Evolutionary conservation across 306 rosid genomes (phyloP).

Genomic region (Rosa lucieae): DNA sequence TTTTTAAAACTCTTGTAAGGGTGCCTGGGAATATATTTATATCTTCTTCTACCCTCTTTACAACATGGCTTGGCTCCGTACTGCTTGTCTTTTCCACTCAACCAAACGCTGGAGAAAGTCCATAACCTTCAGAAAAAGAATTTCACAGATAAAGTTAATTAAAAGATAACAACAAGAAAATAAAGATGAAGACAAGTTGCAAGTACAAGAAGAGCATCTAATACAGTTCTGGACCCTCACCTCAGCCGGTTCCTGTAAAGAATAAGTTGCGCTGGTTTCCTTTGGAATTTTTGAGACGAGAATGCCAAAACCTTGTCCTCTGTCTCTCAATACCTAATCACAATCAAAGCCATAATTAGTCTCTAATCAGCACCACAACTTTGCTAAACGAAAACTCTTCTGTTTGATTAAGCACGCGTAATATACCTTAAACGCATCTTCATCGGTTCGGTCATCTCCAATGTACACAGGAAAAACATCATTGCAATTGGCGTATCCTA

Average conservation of each 20-base stretch:
- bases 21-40: constrained; percentile 25
- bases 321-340: constrained; percentile 66
- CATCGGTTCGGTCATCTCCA: constrained; percentile 95
- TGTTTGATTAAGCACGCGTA: constrained; percentile 9
- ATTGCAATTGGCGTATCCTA: constrained; percentile 76
- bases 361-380: neutral
- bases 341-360: neutral
- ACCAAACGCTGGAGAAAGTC: constrained; percentile 72
- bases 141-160: neutral
- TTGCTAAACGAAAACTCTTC: neutral
- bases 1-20: constrained; percentile 26
- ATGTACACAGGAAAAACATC: constrained; percentile 89
- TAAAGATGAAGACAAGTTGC: constrained; percentile 4
- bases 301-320: constrained; percentile 95
- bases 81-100: constrained; percentile 51
- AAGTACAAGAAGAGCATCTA: constrained; percentile 16
- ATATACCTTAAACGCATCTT: constrained; percentile 97
- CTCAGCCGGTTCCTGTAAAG: constrained; percentile 90
- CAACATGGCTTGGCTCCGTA: constrained; percentile 41
- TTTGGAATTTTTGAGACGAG: constrained; percentile 87
- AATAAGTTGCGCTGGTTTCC: constrained; percentile 82
- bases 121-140: constrained; percentile 53
- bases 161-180: neutral
- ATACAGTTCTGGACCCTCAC: constrained; percentile 41
- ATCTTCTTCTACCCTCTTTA: constrained; percentile 29